Percentiles rank a stretch among this genome's conserved stretches.
phyloP scores from a whole-genome alignment of 2,329 filamentous ascomycete genomes.

The Phialocephala sp. region DNA sequence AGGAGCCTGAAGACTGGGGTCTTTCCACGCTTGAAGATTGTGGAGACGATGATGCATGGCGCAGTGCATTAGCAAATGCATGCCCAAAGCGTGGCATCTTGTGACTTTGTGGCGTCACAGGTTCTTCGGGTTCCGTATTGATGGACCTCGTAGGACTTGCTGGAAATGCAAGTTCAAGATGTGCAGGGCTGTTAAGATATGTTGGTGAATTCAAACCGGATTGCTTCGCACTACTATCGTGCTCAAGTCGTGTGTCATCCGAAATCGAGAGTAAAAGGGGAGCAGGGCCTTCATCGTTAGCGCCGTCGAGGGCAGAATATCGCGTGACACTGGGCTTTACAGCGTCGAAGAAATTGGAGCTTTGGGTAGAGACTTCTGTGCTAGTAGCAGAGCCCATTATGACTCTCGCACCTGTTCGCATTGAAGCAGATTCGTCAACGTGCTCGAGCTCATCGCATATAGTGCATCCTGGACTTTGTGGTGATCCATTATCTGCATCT shows the following conservation, averaged over 20 bases:
- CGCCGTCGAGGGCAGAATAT: constrained; percentile 24
- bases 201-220: constrained; percentile 6
- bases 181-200: neutral
- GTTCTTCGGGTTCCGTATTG: neutral
- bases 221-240: neutral
- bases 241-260: neutral
- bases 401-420: neutral
- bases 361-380: neutral
- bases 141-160: neutral
- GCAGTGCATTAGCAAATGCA: constrained; percentile 3
- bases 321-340: constrained; percentile 3
- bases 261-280: neutral
- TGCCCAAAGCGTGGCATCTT: constrained; percentile 6
- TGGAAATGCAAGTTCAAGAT: neutral
- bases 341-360: neutral
- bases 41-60: constrained; percentile 2
- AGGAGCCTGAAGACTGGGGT: neutral
- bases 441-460: neutral
- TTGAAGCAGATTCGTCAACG: neutral
- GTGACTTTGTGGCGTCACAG: neutral
- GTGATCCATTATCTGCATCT: neutral
- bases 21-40: neutral
- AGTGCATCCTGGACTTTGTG: neutral
- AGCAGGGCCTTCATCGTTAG: neutral
- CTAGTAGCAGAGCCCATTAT: constrained; percentile 1